Percentiles rank a stretch among this genome's conserved stretches.
These are phyloP conservation scores for Aureobasidium mangrovei DNA, from an alignment of 2,329 filamentous ascomycete genomes.

Conservation along the genomic window DNA sequence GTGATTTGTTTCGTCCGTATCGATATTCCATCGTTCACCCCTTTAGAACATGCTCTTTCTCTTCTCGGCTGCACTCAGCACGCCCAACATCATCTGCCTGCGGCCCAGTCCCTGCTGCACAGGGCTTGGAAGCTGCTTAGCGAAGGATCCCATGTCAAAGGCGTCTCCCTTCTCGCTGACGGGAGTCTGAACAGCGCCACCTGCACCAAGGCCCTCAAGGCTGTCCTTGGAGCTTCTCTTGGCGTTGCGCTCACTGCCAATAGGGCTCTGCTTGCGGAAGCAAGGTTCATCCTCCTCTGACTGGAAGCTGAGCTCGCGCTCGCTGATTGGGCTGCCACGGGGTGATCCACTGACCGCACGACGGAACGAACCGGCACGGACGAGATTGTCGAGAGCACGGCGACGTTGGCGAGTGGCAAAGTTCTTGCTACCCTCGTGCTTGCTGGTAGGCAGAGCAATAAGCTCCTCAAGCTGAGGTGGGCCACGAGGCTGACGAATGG, in stretches of 20 bases:
- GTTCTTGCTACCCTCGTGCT: slow-evolving; percentile 93
- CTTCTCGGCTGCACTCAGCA: slow-evolving; percentile 82
- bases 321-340: slow-evolving; percentile 65
- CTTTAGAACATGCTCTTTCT: slow-evolving; percentile 61
- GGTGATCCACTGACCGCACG: slow-evolving; percentile 62
- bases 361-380: slow-evolving; percentile 80
- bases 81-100: slow-evolving; percentile 77
- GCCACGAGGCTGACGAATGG: slow-evolving; percentile 82
- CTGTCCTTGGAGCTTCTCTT: slow-evolving; percentile 29
- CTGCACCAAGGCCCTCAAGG: slow-evolving; percentile 25
- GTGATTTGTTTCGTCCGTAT: not conserved
- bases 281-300: slow-evolving; percentile 69
- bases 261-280: slow-evolving; percentile 38
- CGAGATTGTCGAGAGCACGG: slow-evolving; percentile 82
- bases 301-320: slow-evolving; percentile 61
- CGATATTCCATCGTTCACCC: not conserved
- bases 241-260: slow-evolving; percentile 30
- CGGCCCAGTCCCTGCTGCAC: slow-evolving; percentile 27
- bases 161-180: slow-evolving; percentile 28
- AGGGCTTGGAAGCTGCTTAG: slow-evolving; percentile 29
- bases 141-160: slow-evolving; percentile 19
- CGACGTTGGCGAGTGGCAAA: slow-evolving; percentile 88
- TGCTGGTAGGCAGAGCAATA: slow-evolving; percentile 77
- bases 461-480: slow-evolving; percentile 90
- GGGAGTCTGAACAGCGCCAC: slow-evolving; percentile 53